Evolutionary conservation across 75 land plant species (phyloP), one percentile per base, ranked within the genome.

Genomic region (Isoetes taiwanensis): DNA sequence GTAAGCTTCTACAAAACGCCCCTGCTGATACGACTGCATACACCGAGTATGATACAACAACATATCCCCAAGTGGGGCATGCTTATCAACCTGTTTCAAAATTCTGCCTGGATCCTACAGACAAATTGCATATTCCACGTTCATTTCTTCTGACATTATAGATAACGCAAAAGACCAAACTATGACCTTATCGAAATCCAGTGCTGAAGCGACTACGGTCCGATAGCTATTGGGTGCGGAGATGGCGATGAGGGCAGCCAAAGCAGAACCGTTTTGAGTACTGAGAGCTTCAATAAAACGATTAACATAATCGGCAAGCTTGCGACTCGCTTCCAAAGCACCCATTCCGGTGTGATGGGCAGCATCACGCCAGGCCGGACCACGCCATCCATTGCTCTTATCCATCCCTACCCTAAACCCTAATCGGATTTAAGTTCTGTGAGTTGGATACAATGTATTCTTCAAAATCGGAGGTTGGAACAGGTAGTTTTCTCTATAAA

Each of bases 251-350:
- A 88, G 80, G 0, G 46, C 63, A 2, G 62, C 35, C 19, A 93
- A 80, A 2, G 81, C 61, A 25, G 61, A 4, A 16, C 72, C 81
- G 61, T 93, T 75, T 58, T 88, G 98, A 39, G 52, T 57, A n/a
- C 62, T 56, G 39, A 88, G 43, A 48, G 98, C 85, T 32, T 84
- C 96, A 56, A 69, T 64, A 48, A 88, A 76, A 11, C 72, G 69
- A 41, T 62, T 64, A 14, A 87, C 73, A 67, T 80, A 87, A 4
- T 83, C 85, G 5, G 76, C 65, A 43, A 89, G 69, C 63, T 86
- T 75, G 31, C 96, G 52, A 55, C 76, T 77, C 4, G 83, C 93
- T 52, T 93, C 98, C 32, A 78, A n/a, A n/a, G n/a, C n/a, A n/a
- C n/a, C n/a, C n/a, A n/a, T n/a, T n/a, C n/a, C n/a, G n/a, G n/a